A percentile compares a stretch with the other conserved stretches of the same genome.
phyloP scores from a whole-genome alignment of 2,329 filamentous ascomycete genomes.

The Xylariales sp. region DNA sequence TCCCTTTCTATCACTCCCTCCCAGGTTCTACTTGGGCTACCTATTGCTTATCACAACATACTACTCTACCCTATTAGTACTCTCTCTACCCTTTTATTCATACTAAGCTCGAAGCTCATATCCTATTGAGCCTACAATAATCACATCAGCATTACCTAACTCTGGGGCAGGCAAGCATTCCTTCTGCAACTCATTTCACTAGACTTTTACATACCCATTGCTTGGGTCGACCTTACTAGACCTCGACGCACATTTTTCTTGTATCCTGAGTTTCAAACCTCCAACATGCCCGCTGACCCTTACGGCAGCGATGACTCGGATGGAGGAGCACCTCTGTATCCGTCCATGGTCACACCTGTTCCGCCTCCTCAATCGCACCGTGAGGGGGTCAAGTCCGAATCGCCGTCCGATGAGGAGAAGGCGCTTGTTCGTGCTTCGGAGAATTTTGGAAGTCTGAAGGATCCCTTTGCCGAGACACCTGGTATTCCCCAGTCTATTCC shows the following conservation, averaged over 20 bases:
- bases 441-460: constrained; percentile 35
- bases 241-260: neutral
- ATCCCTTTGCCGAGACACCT: constrained; percentile 36
- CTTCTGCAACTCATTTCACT: neutral
- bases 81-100: neutral
- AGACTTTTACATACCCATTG: neutral
- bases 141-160: constrained; percentile 5
- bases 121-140: neutral
- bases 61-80: neutral
- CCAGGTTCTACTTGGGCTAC: neutral
- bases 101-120: neutral
- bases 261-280: neutral
- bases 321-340: constrained; percentile 40
- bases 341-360: constrained; percentile 27
- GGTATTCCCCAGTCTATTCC: constrained; percentile 37
- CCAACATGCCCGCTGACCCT: constrained; percentile 34
- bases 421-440: constrained; percentile 43
- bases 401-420: constrained; percentile 40
- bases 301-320: constrained; percentile 37
- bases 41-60: neutral
- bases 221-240: neutral
- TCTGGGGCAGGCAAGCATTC: neutral
- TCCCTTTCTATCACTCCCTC: neutral
- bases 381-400: constrained; percentile 16
- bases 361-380: neutral